A percentile compares a stretch with the other conserved stretches of the same genome.
phyloP scores from a whole-genome alignment of 2,329 filamentous ascomycete genomes.

The Aspergillus carbonarius region DNA sequence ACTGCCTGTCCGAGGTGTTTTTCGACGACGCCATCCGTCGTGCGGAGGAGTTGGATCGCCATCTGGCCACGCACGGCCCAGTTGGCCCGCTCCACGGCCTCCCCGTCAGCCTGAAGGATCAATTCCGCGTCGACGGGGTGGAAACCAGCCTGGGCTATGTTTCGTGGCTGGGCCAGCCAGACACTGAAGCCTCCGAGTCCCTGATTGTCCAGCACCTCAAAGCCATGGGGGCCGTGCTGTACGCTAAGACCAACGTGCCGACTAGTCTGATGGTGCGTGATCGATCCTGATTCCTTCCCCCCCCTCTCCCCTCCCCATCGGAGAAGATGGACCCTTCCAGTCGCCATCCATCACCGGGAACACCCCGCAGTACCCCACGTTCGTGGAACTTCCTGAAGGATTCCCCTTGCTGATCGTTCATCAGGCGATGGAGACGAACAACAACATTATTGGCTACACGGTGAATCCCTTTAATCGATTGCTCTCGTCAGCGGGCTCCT shows the following conservation, averaged over 20 bases:
- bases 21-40: conserved; percentile 53
- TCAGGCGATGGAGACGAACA: conserved; percentile 55
- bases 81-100: conserved; percentile 63
- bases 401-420: too few species aligned
- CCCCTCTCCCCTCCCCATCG: too few species aligned
- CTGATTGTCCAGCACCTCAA: too few species aligned
- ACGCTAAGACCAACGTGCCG: conserved; percentile 56
- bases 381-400: too few species aligned
- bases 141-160: conserved; percentile 64
- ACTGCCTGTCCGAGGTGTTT: conserved; percentile 56
- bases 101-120: conserved; percentile 56
- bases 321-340: too few species aligned
- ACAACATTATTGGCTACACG: conserved; percentile 61
- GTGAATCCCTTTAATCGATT: conserved; percentile 58
- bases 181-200: too few species aligned
- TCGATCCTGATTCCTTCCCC: too few species aligned
- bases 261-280: conserved; percentile 51
- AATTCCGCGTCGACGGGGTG: conserved; percentile 50
- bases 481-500: conserved; percentile 55
- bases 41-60: conserved; percentile 51
- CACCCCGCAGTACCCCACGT: too few species aligned
- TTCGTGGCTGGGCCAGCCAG: conserved; percentile 45
- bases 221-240: conserved; percentile 56
- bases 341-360: too few species aligned
- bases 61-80: conserved; percentile 45